Evolutionary conservation across 257 asterid genomes (phyloP).

Genomic region (Nicotiana tomentosiformis): DNA sequence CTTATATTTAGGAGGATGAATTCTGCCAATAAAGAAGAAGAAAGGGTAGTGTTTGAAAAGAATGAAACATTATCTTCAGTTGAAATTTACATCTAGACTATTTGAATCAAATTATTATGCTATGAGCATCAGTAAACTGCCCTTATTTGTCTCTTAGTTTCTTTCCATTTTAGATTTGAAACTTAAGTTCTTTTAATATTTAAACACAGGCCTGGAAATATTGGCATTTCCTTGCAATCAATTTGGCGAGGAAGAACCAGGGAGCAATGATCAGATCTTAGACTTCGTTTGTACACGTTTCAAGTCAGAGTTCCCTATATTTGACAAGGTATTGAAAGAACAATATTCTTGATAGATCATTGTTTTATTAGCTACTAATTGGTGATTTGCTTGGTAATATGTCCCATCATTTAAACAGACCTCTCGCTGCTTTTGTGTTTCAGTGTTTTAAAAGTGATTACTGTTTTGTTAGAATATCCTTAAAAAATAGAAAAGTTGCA

Average conservation of each 20-base stretch:
- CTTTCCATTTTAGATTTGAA: background rate
- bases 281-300: constrained; percentile 74
- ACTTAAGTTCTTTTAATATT: background rate
- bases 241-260: constrained; percentile 87
- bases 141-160: background rate
- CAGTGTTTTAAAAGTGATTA: background rate
- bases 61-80: background rate
- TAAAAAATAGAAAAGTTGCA: background rate
- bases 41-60: background rate
- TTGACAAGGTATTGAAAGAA: constrained; percentile 47
- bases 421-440: background rate
- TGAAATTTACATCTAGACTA: background rate
- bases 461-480: background rate
- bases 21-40: background rate
- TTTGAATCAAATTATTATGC: background rate
- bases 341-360: background rate
- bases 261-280: constrained; percentile 54
- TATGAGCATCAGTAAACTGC: background rate
- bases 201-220: constrained; percentile 56
- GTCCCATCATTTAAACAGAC: background rate
- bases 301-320: constrained; percentile 66
- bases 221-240: constrained; percentile 93
- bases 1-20: background rate
- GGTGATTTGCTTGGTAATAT: background rate
- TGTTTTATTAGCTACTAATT: background rate